phyloP scores from a whole-genome alignment of 2,329 filamentous ascomycete species.

The Cytospora piceicola region DNA sequence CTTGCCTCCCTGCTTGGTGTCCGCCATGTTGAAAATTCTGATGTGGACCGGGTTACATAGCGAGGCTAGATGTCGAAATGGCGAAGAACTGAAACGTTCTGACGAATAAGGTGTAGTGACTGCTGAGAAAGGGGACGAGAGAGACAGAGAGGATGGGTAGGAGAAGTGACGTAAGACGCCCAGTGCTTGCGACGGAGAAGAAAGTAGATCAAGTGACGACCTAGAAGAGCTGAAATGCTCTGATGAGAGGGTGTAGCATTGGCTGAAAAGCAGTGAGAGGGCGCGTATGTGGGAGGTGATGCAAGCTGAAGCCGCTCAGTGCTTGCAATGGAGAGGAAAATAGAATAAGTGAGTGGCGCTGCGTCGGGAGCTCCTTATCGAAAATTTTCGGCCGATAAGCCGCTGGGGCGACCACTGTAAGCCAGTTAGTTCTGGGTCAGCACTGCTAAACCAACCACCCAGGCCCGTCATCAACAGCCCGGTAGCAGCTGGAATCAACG shows the following conservation, averaged over 20 bases:
- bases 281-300: background rate
- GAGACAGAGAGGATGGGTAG: background rate
- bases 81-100: background rate
- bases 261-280: background rate
- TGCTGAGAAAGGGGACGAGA: background rate
- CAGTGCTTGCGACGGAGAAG: background rate
- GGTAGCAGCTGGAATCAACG: background rate
- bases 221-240: background rate
- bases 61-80: background rate
- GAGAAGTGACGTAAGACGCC: background rate
- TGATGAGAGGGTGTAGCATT: background rate
- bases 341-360: constrained; percentile 8
- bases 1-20: constrained; percentile 49
- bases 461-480: background rate
- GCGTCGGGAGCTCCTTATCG: constrained; percentile 30
- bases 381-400: constrained; percentile 31
- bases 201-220: background rate
- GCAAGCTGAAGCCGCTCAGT: background rate
- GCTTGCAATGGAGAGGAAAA: background rate
- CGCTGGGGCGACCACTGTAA: background rate
- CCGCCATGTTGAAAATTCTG: constrained; percentile 25
- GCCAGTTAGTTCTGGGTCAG: background rate
- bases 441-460: background rate
- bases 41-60: background rate
- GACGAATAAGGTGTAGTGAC: background rate